Percentiles rank a stretch among this genome's conserved stretches.
These are phyloP conservation scores for Zymoseptoria crescenta DNA, from an alignment of 2,329 filamentous ascomycete species.

Conservation along the genomic window DNA sequence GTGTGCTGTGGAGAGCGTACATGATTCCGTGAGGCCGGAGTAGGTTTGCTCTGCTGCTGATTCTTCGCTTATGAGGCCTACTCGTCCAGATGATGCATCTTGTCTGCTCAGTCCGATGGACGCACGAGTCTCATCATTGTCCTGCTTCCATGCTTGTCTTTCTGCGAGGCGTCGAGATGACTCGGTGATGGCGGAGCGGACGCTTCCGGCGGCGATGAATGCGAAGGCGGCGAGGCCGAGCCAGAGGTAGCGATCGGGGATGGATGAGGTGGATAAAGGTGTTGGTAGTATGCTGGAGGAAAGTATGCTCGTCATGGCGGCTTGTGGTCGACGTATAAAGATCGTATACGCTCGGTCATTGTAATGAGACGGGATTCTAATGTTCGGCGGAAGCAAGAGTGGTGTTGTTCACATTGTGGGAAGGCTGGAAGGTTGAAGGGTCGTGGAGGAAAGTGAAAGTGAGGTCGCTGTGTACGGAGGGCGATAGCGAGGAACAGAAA, in stretches of 20 bases:
- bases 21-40: background rate
- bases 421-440: background rate
- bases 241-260: slow-evolving; percentile 39
- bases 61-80: background rate
- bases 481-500: background rate
- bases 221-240: slow-evolving; percentile 47
- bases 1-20: background rate
- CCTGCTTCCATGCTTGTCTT: background rate
- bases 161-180: slow-evolving; percentile 55
- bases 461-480: background rate
- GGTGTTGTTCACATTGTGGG: background rate
- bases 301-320: background rate
- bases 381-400: background rate
- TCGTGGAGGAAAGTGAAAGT: background rate
- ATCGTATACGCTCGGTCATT: background rate
- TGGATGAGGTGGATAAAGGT: background rate
- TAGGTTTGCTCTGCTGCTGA: background rate
- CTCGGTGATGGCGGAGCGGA: slow-evolving; percentile 52
- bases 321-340: background rate
- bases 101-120: background rate
- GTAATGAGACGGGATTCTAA: background rate
- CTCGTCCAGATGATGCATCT: slow-evolving; percentile 45
- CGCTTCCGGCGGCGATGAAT: slow-evolving; percentile 49
- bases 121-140: background rate
- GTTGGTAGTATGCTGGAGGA: background rate